Conservation (phyloP, 768 basidiomycete species). For the Phylloporus sp. region DNA sequence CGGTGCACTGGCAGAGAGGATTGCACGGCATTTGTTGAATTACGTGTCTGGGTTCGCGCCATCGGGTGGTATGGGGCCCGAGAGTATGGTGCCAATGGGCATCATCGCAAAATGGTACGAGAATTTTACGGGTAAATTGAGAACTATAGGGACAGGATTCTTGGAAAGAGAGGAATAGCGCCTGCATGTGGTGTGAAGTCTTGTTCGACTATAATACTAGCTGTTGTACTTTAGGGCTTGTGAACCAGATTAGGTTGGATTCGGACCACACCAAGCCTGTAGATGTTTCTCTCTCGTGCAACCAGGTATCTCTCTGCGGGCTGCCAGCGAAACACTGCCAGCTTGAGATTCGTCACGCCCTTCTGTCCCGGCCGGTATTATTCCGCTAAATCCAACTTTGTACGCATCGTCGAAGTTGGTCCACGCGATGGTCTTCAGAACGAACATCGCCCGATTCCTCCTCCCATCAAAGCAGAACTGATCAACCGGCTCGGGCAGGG, state of each 20-base stretch:
- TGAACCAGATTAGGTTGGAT: too few species aligned
- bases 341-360: neutral
- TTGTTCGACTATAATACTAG: neutral
- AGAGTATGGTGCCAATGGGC: conserved; percentile 57
- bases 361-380: neutral
- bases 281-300: conserved; percentile 11
- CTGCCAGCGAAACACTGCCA: neutral
- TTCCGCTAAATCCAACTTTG: conserved; percentile 19
- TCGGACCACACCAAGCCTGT: neutral
- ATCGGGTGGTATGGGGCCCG: conserved; percentile 43
- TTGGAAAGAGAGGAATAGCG: conserved; percentile 42
- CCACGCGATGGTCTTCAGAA: conserved; percentile 93
- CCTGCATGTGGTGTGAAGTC: too few species aligned
- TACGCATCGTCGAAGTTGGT: conserved; percentile 79
- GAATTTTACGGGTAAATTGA: conserved; percentile 55
- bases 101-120: conserved; percentile 72
- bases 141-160: conserved; percentile 56
- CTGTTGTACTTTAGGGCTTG: too few species aligned
- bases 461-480: conserved; percentile 73
- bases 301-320: conserved; percentile 1
- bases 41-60: conserved; percentile 64
- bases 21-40: conserved; percentile 69
- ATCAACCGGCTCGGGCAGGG: conserved; percentile 69
- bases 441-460: conserved; percentile 69
- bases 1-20: conserved; percentile 20